Percentiles rank a stretch among this genome's conserved stretches.
Evolutionary conservation across 129 eudicot genomes (phyloP).

Genomic region (Escallonia herrerae): DNA sequence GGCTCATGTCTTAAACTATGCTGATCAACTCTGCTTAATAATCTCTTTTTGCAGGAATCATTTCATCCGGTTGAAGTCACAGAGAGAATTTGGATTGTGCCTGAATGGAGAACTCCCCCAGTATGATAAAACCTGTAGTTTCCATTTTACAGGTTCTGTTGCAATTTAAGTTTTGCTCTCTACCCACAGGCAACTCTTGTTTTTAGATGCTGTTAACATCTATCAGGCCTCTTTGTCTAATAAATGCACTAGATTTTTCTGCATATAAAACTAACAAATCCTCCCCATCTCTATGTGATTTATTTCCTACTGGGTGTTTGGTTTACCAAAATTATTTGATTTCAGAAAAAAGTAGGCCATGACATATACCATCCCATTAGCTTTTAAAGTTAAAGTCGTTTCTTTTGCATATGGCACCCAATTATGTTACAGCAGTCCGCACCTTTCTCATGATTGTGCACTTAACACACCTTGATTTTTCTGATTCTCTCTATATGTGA

Average conservation of each 20-base stretch:
- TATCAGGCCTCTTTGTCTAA: background rate
- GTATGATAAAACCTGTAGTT: constrained; percentile 35
- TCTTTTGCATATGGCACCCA: no score
- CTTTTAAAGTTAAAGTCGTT: no score
- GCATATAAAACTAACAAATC: background rate
- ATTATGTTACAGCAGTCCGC: no score
- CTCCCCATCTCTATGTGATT: background rate
- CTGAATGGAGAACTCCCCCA: constrained; percentile 86
- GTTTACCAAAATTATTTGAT: no score
- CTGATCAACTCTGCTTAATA: background rate
- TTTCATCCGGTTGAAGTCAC: constrained; percentile 73
- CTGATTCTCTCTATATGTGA: no score
- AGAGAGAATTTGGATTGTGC: constrained; percentile 83
- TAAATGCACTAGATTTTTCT: background rate
- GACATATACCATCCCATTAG: no score
- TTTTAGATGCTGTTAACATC: background rate
- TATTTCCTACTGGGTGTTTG: background rate
- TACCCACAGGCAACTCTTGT: background rate
- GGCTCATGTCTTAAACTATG: constrained; percentile 3
- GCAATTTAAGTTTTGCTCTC: background rate
- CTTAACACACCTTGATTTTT: no score
- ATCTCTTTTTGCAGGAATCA: constrained; percentile 51
- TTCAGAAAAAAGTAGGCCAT: no score
- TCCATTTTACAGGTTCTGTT: constrained; percentile 1
- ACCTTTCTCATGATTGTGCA: no score